phyloP scores from a whole-genome alignment of 768 basidiomycete genomes.

The Boletellus emodensis region DNA sequence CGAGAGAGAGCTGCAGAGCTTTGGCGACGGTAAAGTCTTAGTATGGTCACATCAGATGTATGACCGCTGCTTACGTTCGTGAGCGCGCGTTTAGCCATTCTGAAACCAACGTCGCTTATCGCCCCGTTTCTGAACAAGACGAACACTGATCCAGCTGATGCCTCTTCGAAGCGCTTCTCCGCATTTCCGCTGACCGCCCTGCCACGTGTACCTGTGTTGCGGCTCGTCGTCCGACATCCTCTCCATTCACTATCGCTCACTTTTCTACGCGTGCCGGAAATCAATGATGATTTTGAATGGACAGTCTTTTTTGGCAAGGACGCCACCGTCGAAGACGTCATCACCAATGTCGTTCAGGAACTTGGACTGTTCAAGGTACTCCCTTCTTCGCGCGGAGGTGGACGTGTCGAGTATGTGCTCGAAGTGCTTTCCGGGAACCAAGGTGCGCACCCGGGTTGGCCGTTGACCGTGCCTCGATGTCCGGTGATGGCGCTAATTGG shows the following conservation, averaged over 20 bases:
- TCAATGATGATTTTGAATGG: constrained; percentile 69
- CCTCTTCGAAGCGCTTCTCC: constrained; percentile 54
- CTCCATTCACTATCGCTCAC: constrained; percentile 48
- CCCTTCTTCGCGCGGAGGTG: constrained; percentile 63
- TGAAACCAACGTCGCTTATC: constrained; percentile 43
- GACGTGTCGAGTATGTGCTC: constrained; percentile 62
- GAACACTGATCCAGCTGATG: constrained; percentile 23
- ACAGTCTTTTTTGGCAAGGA: constrained; percentile 59
- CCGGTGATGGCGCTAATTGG: not conserved
- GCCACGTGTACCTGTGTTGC: constrained; percentile 60
- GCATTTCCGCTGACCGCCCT: constrained; percentile 66
- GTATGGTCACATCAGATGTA: not conserved
- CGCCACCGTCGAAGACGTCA: constrained; percentile 51
- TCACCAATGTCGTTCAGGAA: constrained; percentile 52
- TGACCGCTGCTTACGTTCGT: constrained; percentile 11
- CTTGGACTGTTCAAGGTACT: constrained; percentile 66
- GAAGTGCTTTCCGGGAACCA: constrained; percentile 55
- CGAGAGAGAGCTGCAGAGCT: constrained; percentile 59
- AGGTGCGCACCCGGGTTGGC: constrained; percentile 39
- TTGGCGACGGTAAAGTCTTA: constrained; percentile 56
- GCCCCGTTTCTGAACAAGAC: constrained; percentile 50
- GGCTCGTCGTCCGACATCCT: constrained; percentile 69
- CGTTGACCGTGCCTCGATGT: not conserved
- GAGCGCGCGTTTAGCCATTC: constrained; percentile 39
- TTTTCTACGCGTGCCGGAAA: constrained; percentile 70